These are phyloP conservation scores for Hymenotorrendiella dingleyae DNA, from an alignment of 2,329 filamentous ascomycete genomes.

Conservation along the genomic window DNA sequence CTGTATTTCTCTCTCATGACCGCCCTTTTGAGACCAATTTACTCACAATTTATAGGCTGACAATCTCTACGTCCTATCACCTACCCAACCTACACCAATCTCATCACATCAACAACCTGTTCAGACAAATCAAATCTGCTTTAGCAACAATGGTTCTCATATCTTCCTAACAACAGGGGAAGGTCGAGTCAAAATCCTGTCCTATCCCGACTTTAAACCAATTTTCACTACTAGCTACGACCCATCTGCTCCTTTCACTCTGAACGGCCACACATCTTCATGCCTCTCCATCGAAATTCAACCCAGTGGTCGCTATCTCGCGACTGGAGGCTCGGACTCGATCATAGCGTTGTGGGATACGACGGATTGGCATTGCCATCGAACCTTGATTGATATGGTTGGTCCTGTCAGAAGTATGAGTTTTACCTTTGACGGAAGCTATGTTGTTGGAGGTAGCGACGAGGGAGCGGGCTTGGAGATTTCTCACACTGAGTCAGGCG, in stretches of 20 bases:
- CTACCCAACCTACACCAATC: constrained; percentile 49
- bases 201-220: constrained; percentile 58
- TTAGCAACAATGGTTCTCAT: constrained; percentile 67
- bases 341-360: constrained; percentile 76
- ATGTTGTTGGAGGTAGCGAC: constrained; percentile 67
- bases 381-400: constrained; percentile 62
- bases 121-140: constrained; percentile 67
- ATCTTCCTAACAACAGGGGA: constrained; percentile 67
- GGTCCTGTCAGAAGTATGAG: constrained; percentile 65
- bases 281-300: constrained; percentile 65
- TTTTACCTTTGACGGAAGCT: constrained; percentile 75
- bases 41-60: constrained; percentile 43
- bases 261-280: constrained; percentile 68
- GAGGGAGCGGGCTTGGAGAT: constrained; percentile 65
- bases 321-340: constrained; percentile 69
- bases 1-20: constrained; percentile 31
- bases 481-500: constrained; percentile 67
- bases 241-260: constrained; percentile 45
- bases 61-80: constrained; percentile 56
- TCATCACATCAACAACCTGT: constrained; percentile 54
- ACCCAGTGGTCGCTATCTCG: constrained; percentile 64
- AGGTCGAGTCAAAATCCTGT: constrained; percentile 64
- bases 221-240: constrained; percentile 43
- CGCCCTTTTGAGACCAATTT: not conserved
- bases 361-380: constrained; percentile 67